phyloP scores from a whole-genome alignment of 169 alveolate species.

The Cryptosporidium tyzzeri region DNA sequence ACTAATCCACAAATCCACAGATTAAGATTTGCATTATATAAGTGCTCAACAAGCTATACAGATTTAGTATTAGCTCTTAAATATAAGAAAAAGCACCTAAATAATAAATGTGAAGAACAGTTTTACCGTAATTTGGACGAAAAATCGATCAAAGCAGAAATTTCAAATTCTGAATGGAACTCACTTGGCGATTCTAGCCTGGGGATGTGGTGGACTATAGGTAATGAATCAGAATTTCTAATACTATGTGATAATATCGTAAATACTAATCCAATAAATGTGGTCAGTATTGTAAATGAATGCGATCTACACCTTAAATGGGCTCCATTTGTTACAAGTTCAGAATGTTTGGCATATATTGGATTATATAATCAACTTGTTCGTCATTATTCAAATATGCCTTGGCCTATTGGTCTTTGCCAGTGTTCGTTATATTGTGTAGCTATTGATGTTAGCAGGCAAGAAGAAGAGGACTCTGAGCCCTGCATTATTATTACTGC shows the following conservation, averaged over 20 bases:
- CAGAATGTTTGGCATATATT: conserved; percentile 71
- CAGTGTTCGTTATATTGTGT: conserved; percentile 72
- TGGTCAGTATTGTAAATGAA: conserved; percentile 65
- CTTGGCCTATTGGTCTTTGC: conserved; percentile 74
- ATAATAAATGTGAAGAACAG: neutral
- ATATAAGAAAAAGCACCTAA: conserved; percentile 7
- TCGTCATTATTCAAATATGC: conserved; percentile 67
- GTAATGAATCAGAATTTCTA: conserved; percentile 44
- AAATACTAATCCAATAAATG: conserved; percentile 53
- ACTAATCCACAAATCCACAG: conserved; percentile 54
- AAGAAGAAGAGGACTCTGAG: conserved; percentile 2
- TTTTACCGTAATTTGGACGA: neutral
- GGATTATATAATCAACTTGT: conserved; percentile 64
- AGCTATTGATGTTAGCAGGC: conserved; percentile 54
- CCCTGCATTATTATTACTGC: conserved; percentile 70
- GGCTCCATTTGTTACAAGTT: conserved; percentile 71
- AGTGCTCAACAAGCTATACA: conserved; percentile 61
- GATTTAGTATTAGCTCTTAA: conserved; percentile 47
- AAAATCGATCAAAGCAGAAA: neutral
- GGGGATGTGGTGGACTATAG: conserved; percentile 77
- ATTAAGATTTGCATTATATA: conserved; percentile 59
- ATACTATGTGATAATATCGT: conserved; percentile 58
- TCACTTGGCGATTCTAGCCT: conserved; percentile 56
- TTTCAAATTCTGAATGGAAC: conserved; percentile 43
- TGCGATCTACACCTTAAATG: conserved; percentile 63